Evolutionary conservation across 2,329 filamentous ascomycete genomes (phyloP).

Genomic region (Pseudocercospora fuligena): DNA sequence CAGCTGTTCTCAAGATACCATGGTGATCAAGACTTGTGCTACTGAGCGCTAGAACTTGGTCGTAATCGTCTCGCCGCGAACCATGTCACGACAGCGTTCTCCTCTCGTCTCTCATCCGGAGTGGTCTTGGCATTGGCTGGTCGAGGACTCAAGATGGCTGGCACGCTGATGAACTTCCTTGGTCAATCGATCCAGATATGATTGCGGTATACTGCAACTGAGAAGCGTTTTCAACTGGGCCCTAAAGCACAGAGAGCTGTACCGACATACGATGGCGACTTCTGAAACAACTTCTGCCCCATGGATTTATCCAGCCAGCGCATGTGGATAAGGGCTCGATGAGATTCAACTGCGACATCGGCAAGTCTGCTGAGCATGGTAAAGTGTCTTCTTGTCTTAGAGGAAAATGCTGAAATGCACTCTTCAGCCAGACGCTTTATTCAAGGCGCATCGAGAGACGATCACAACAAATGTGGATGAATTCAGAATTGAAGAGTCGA

Average conservation of each 20-base stretch:
- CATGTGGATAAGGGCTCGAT: not conserved
- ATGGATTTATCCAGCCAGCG: not conserved
- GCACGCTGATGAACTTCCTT: not conserved
- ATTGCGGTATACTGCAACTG: not conserved
- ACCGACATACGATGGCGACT: not conserved
- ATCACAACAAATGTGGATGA: not conserved
- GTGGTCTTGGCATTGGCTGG: not conserved
- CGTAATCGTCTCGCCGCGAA: not conserved
- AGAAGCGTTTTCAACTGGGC: not conserved
- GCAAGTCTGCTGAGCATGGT: not conserved
- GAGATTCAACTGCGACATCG: not conserved
- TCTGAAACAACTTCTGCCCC: not conserved
- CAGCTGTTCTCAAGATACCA: not conserved
- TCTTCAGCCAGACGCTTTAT: not conserved
- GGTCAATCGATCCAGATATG: not conserved
- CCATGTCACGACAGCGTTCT: not conserved
- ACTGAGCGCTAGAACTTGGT: not conserved
- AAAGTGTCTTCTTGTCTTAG: not conserved
- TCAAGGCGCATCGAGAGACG: not conserved
- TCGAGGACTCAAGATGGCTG: not conserved
- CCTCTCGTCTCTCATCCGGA: not conserved
- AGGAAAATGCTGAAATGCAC: not conserved
- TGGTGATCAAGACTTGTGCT: not conserved
- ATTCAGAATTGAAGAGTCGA: not conserved
- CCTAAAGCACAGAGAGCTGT: not conserved